Percentiles rank a stretch among this genome's conserved stretches.
Conservation (phyloP, 805 yeast genomes). For the Lipomyces starkeyi region DNA sequence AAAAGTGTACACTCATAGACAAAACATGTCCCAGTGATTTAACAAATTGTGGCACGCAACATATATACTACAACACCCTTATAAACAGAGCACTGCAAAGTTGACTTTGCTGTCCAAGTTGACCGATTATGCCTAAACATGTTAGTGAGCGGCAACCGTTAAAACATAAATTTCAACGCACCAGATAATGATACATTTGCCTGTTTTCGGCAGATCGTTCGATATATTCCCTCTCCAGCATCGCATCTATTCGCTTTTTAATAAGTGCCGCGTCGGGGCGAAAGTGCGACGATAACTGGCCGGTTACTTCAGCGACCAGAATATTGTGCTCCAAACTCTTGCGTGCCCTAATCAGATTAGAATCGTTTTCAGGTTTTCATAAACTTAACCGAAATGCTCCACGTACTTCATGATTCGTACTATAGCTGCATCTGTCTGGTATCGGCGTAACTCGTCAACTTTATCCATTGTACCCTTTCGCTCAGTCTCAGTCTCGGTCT, state of each 20-base stretch:
- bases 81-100: too few relatives aligned
- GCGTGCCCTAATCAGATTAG: conserved; percentile 49
- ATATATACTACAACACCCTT: not conserved
- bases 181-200: conserved; percentile 69
- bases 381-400: not conserved
- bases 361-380: not conserved
- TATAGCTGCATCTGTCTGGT: conserved; percentile 81
- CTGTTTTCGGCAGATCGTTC: conserved; percentile 69
- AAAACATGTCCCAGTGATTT: not conserved
- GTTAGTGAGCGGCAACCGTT: not conserved
- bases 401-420: conserved; percentile 78
- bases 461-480: conserved; percentile 56
- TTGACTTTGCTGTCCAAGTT: not conserved
- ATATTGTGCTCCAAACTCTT: conserved; percentile 66
- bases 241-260: conserved; percentile 72
- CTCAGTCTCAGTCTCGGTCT: conserved; percentile 60
- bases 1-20: not conserved
- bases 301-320: conserved; percentile 67
- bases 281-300: conserved; percentile 66
- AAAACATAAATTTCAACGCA: conserved; percentile 47
- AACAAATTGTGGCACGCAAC: not conserved
- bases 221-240: conserved; percentile 81
- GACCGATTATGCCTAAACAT: conserved; percentile 2
- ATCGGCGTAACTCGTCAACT: conserved; percentile 66
- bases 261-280: conserved; percentile 70